A percentile compares a stretch with the other conserved stretches of the same genome.
phyloP scores from a whole-genome alignment of 1,139 yeast species.

The Geotrichum fermentans region DNA sequence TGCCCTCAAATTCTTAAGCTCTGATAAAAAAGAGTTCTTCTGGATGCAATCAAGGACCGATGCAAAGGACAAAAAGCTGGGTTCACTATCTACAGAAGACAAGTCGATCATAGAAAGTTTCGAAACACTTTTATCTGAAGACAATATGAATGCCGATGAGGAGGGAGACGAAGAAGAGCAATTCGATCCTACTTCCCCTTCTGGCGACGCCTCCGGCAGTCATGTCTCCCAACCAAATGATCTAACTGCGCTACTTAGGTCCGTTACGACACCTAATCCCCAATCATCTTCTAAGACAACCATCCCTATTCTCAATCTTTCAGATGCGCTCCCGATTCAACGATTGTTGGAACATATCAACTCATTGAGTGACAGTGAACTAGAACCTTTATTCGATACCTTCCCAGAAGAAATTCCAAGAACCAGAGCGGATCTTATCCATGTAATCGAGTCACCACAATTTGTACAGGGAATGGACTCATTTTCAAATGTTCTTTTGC shows the following conservation, averaged over 20 bases:
- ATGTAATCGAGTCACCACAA: conserved; percentile 51
- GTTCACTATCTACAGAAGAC: conserved; percentile 58
- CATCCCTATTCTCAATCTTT: conserved; percentile 33
- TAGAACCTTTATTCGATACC: conserved; percentile 41
- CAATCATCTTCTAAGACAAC: neutral
- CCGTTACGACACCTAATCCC: conserved; percentile 14
- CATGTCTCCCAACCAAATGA: conserved; percentile 4
- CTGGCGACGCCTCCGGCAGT: neutral
- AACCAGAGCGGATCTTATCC: conserved; percentile 42
- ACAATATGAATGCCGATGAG: conserved; percentile 45
- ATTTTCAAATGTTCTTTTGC: conserved; percentile 43
- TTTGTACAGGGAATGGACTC: conserved; percentile 47
- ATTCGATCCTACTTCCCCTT: conserved; percentile 6
- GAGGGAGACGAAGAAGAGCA: conserved; percentile 38
- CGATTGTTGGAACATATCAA: conserved; percentile 43
- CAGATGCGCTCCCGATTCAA: conserved; percentile 43
- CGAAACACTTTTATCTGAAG: conserved; percentile 46
- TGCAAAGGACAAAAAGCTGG: conserved; percentile 48
- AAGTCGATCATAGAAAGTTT: conserved; percentile 49
- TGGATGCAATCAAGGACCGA: conserved; percentile 84
- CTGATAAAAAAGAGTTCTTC: conserved; percentile 78
- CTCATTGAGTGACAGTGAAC: conserved; percentile 39
- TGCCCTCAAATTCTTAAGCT: conserved; percentile 72
- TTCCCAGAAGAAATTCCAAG: conserved; percentile 47
- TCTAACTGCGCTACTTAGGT: conserved; percentile 16